Conservation (phyloP, 2,329 filamentous ascomycete species). For the Neopestalotiopsis sp. region DNA sequence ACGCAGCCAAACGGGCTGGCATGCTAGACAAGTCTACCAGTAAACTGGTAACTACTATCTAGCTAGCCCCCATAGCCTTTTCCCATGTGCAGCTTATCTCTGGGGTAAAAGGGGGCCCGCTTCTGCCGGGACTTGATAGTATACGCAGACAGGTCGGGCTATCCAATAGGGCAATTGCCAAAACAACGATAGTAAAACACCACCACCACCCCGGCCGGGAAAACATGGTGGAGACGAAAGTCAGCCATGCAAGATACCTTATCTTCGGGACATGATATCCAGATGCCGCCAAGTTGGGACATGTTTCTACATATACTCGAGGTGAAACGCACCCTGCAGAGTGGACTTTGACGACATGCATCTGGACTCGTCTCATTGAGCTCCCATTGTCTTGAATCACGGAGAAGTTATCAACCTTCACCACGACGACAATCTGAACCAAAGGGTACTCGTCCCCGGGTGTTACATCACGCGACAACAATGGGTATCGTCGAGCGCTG, state of each 20-base stretch:
- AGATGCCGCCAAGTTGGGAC: not conserved
- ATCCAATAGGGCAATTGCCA: not conserved
- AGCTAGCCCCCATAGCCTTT: not conserved
- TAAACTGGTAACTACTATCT: not conserved
- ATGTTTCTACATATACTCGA: not conserved
- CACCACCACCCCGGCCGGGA: not conserved
- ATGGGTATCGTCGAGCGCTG: constrained; percentile 22
- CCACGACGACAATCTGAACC: not conserved
- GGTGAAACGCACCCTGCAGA: not conserved
- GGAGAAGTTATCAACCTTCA: no score
- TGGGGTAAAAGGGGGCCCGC: not conserved
- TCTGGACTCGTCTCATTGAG: not conserved
- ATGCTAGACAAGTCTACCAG: not conserved
- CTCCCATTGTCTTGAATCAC: not conserved
- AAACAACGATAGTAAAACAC: not conserved
- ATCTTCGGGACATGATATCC: constrained; percentile 13
- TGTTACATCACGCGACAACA: not conserved
- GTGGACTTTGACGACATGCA: not conserved
- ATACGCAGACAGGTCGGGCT: not conserved
- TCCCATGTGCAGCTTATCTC: constrained; percentile 10
- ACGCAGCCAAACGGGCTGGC: not conserved
- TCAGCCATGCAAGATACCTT: constrained; percentile 3
- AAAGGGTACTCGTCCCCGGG: no score
- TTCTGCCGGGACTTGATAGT: not conserved
- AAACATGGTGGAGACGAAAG: not conserved